These are phyloP conservation scores for Lonicera japonica DNA, from an alignment of 129 eudicot genomes.

Conservation along the genomic window DNA sequence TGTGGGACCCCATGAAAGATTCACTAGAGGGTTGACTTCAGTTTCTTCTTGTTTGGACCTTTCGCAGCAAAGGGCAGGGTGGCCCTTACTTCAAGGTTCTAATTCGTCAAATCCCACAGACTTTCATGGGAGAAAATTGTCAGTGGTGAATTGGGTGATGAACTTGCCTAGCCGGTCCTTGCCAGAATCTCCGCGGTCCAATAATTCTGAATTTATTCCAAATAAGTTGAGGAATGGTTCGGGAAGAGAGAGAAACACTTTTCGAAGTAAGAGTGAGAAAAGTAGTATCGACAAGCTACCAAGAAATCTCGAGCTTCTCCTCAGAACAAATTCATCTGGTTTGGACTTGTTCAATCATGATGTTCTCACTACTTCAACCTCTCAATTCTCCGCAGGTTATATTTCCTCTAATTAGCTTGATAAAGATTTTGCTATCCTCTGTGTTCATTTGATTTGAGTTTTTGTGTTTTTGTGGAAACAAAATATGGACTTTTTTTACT, in stretches of 20 bases:
- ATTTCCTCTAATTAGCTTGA: too few relatives aligned
- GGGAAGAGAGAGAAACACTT: conserved; percentile 29
- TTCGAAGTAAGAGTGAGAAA: conserved; percentile 22
- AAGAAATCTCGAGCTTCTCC: conserved; percentile 45
- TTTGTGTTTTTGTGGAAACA: too few relatives aligned
- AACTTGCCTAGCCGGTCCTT: conserved; percentile 62
- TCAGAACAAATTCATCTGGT: conserved; percentile 38
- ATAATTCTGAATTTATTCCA: conserved; percentile 29
- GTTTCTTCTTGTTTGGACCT: conserved; percentile 56
- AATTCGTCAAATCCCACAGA: conserved; percentile 43
- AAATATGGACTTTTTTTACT: too few relatives aligned
- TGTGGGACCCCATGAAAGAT: conserved; percentile 22
- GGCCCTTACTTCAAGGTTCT: conserved; percentile 76
- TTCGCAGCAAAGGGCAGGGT: conserved; percentile 78
- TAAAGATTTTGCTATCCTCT: too few relatives aligned
- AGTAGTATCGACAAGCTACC: conserved; percentile 34
- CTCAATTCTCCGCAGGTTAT: conserved; percentile 77
- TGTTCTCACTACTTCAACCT: conserved; percentile 55
- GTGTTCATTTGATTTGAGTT: too few relatives aligned
- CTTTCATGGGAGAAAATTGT: conserved; percentile 60
- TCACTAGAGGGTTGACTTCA: conserved; percentile 40
- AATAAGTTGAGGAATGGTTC: conserved; percentile 33
- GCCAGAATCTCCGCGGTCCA: conserved; percentile 45
- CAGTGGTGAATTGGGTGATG: conserved; percentile 95
- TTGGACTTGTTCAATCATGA: conserved; percentile 66